Evolutionary conservation across 176 grass and related monocot species (phyloP), one percentile per base, ranked within the genome.

Genomic region (Phragmites australis): DNA sequence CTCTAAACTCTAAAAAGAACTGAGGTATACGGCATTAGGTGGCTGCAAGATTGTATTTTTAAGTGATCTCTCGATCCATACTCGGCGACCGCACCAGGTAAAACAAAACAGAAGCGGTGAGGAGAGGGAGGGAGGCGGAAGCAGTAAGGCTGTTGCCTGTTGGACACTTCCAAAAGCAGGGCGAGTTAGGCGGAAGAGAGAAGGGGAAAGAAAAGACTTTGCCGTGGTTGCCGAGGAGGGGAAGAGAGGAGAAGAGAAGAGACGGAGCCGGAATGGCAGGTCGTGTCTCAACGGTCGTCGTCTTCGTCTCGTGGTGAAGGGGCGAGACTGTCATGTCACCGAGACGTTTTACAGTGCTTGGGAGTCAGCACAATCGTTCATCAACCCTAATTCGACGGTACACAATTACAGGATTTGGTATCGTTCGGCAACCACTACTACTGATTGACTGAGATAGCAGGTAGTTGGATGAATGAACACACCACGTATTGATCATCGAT

Each of bases 11-110:
- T 42, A 82, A 21, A 37, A 22, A 47, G 68, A 50, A 13, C 22
- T 4, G 47, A 46, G 52, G 30, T 64, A 51, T 41, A 39, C 50
- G 69, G 54, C 48, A 75, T 57, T 45, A 63, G 76, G 63, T 47
- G n/a, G 56, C 12, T 41, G 45, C 48, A 43, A 31, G 42, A 68
- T 32, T 37, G 54, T 70, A 22, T 13, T 48, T 76, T 70, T 40
- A 62, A 70, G 54, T 32, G 55, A 18, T 34, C 63, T 51, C 56
- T 70, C 61, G 81, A 87, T 87, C 81, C 81, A 81, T 42, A 51
- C 41, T 30, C 9, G 45, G 32, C 54, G 66, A 74, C 17, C 29
- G 49, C 22, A 59, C 47, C 76, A 34, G 79, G 62, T 5, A 55
- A 83, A 55, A 76, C 18, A 25, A 64, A 72, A 71, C 51, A 48